Percentiles rank a stretch among this genome's conserved stretches.
phyloP scores from a whole-genome alignment of 176 grass and related monocot species.

The Musa itinerans region DNA sequence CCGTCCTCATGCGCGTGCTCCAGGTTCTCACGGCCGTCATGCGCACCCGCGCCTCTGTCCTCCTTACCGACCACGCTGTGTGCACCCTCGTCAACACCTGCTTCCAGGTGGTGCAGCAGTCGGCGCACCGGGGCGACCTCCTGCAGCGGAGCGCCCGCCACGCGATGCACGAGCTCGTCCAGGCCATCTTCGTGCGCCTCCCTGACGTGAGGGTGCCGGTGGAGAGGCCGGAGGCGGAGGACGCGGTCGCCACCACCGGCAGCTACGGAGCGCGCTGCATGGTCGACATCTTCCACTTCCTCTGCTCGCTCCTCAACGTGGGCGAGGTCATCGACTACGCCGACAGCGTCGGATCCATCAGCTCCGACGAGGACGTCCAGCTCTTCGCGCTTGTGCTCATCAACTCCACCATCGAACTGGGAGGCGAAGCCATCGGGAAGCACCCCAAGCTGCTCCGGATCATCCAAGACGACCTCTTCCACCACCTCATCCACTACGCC shows the following conservation, averaged over 20 bases:
- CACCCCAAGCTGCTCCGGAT: conserved; percentile 64
- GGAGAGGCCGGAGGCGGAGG: conserved; percentile 16
- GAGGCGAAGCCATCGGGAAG: conserved; percentile 62
- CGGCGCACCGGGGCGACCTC: conserved; percentile 52
- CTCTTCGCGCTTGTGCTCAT: conserved; percentile 90
- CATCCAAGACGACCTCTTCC: conserved; percentile 83
- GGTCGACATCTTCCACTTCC: conserved; percentile 76
- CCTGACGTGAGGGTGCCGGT: conserved; percentile 36
- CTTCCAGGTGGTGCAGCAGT: conserved; percentile 85
- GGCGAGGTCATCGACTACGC: conserved; percentile 33
- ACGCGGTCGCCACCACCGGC: conserved; percentile 1
- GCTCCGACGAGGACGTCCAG: conserved; percentile 70
- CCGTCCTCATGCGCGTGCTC: conserved; percentile 69
- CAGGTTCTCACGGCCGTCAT: conserved; percentile 60
- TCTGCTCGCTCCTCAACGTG: conserved; percentile 66
- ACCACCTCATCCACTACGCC: conserved; percentile 61
- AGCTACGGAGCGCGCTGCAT: conserved; percentile 78
- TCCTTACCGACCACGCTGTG: conserved; percentile 61
- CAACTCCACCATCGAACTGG: conserved; percentile 72
- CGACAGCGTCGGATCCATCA: conserved; percentile 50
- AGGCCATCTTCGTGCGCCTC: conserved; percentile 55
- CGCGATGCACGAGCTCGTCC: conserved; percentile 77
- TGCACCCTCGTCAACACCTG: conserved; percentile 78
- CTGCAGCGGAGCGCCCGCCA: conserved; percentile 68
- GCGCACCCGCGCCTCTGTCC: conserved; percentile 40